phyloP scores from a whole-genome alignment of 331 rosid genomes.

The Rosa hybrid region DNA sequence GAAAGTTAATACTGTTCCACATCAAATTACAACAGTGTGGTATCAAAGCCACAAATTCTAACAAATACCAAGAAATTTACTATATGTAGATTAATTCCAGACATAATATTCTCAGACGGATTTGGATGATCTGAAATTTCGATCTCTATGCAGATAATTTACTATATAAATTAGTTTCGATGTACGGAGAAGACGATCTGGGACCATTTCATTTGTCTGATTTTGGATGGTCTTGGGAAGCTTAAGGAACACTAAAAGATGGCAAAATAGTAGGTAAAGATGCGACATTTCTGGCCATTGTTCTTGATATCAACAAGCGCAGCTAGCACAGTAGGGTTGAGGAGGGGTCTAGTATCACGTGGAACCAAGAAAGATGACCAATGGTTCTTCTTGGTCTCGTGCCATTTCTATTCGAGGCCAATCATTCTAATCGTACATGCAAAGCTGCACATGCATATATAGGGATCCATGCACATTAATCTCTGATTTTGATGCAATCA shows the following conservation, averaged over 20 bases:
- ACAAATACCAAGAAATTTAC: not conserved
- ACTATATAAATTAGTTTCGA: not conserved
- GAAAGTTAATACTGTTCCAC: no score
- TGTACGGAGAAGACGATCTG: not conserved
- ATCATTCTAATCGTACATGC: not conserved
- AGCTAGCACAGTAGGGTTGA: not conserved
- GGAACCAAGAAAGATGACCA: constrained; percentile 19
- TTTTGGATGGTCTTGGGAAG: not conserved
- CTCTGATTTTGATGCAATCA: constrained; percentile 15
- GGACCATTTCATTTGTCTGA: not conserved
- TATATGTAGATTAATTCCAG: not conserved
- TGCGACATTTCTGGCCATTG: not conserved
- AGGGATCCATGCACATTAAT: constrained; percentile 25
- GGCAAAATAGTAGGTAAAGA: not conserved
- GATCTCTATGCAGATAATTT: not conserved
- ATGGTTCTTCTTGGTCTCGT: constrained; percentile 8
- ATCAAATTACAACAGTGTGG: no score
- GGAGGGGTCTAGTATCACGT: not conserved
- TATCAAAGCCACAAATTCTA: no score
- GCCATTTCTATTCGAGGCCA: not conserved
- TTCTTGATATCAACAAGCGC: not conserved
- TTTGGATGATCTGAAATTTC: not conserved
- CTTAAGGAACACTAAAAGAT: not conserved
- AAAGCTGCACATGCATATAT: constrained; percentile 1
- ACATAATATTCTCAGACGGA: not conserved